Percentiles rank a stretch among this genome's conserved stretches.
Evolutionary conservation across 306 rosid genomes (phyloP).

Genomic region (Abrus pulchellus): DNA sequence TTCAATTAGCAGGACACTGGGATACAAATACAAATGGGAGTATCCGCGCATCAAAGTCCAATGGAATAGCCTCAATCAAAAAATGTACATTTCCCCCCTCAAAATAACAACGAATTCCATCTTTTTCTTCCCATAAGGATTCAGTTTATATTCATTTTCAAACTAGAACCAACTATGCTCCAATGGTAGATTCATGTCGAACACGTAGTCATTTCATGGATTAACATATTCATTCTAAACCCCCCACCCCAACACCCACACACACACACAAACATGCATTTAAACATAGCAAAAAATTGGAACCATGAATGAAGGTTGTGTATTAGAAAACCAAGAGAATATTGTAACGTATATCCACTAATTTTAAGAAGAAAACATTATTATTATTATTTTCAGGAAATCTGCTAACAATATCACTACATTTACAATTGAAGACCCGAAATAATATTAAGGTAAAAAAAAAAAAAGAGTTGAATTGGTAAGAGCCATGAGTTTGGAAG

Average conservation of each 20-base stretch:
- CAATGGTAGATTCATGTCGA: neutral
- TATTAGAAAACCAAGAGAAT: neutral
- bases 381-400: neutral
- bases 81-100: neutral
- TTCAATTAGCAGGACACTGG: neutral
- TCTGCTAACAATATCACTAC: conserved; percentile 6
- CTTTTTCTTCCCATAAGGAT: neutral
- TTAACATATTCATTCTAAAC: neutral
- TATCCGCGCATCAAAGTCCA: neutral
- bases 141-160: neutral
- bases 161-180: neutral
- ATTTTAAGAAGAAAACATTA: neutral
- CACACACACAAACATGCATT: too few relatives aligned
- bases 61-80: conserved; percentile 20
- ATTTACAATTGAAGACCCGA: neutral
- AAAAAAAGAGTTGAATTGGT: neutral
- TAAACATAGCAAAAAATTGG: too few relatives aligned
- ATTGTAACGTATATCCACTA: neutral
- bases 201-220: neutral
- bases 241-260: too few relatives aligned
- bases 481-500: neutral
- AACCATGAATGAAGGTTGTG: too few relatives aligned
- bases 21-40: neutral
- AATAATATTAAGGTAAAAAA: neutral
- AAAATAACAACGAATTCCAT: neutral